Conservation (phyloP, 345 rosid genomes). For the Camelina sativa region DNA sequence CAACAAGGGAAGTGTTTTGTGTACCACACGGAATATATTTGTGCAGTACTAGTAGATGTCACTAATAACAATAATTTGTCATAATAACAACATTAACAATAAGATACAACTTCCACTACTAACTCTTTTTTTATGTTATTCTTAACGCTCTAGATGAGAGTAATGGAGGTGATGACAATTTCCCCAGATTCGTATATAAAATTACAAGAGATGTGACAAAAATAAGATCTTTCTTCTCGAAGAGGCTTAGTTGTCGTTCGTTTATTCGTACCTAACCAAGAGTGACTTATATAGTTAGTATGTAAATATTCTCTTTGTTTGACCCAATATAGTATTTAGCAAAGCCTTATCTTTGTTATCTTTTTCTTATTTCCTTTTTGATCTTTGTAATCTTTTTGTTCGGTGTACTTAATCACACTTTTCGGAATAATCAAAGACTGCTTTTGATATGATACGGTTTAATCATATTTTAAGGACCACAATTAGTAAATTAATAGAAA, state of each 20-base stretch:
- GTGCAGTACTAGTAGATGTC: slow-evolving; percentile 36
- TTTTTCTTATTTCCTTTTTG: slow-evolving; percentile 26
- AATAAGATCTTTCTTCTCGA: slow-evolving; percentile 25
- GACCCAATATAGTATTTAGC: slow-evolving; percentile 41
- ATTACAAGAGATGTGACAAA: slow-evolving; percentile 6
- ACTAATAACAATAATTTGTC: slow-evolving; percentile 25
- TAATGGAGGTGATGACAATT: slow-evolving; percentile 8
- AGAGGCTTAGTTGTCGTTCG: slow-evolving; percentile 22
- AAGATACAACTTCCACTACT: slow-evolving; percentile 8
- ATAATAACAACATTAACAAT: slow-evolving; percentile 18
- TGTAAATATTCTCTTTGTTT: slow-evolving; percentile 33
- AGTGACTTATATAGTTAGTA: slow-evolving; percentile 18
- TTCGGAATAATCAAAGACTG: slow-evolving; percentile 15
- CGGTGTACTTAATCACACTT: slow-evolving; percentile 42
- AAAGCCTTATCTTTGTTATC: slow-evolving; percentile 41
- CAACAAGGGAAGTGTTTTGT: slow-evolving; percentile 31
- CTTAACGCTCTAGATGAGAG: not conserved
- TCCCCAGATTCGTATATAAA: not conserved
- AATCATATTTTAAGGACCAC: not conserved
- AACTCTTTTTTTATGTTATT: not conserved
- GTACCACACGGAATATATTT: slow-evolving; percentile 23
- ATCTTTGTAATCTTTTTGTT: slow-evolving; percentile 31
- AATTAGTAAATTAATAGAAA: not conserved
- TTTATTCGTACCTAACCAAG: slow-evolving; percentile 15
- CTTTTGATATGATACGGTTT: slow-evolving; percentile 31